These are phyloP conservation scores for Sanghuangporus baumii DNA, from an alignment of 1,284 basidiomycete species.

Conservation along the genomic window DNA sequence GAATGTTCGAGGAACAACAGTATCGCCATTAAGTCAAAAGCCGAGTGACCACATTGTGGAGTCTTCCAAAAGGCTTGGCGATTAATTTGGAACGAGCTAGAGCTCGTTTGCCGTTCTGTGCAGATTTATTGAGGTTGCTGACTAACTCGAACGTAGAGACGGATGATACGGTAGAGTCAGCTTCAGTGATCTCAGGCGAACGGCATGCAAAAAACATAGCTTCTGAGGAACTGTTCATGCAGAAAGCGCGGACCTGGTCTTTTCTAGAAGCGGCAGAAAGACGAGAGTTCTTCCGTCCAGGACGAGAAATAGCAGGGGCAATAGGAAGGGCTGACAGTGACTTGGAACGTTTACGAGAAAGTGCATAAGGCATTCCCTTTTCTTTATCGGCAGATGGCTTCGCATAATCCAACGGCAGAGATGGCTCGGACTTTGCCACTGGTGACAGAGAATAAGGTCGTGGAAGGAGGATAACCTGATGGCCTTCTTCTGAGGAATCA, in stretches of 20 bases:
- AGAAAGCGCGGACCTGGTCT: background rate
- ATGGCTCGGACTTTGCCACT: background rate
- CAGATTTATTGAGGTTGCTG: background rate
- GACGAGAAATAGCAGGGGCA: background rate
- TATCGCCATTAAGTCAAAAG: background rate
- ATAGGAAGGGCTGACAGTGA: background rate
- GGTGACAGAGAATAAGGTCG: background rate
- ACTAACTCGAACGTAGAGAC: background rate
- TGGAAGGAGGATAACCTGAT: conserved; percentile 1
- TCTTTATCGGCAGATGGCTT: background rate
- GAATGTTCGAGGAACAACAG: background rate
- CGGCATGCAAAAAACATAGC: background rate
- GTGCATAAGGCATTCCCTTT: background rate
- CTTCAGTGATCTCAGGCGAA: background rate
- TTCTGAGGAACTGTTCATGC: background rate
- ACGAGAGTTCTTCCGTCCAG: background rate
- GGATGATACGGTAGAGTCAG: background rate
- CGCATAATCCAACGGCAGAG: background rate
- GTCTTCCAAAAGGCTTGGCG: background rate
- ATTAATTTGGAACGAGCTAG: background rate
- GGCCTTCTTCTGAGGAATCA: conserved; percentile 1
- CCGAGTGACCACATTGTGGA: conserved; percentile 6
- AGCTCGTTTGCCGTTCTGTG: background rate
- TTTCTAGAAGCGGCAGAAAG: background rate
- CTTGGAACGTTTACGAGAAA: background rate